These are phyloP conservation scores for Lactarius akahatsu DNA, from an alignment of 768 basidiomycete species.

Conservation along the genomic window DNA sequence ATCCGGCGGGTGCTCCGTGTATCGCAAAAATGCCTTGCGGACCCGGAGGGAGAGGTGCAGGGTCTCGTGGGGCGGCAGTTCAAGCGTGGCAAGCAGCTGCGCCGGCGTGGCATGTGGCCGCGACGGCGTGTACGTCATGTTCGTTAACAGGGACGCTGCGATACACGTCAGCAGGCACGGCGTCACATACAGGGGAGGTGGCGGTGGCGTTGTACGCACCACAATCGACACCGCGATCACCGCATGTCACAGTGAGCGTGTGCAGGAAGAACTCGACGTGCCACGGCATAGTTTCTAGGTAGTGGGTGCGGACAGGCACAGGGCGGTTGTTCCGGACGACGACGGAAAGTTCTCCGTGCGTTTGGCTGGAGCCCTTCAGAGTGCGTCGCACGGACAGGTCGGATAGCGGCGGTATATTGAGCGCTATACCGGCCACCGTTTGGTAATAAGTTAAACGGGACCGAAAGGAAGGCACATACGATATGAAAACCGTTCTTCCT, in stretches of 20 bases:
- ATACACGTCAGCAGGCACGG: slow-evolving; percentile 10
- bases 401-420: slow-evolving; percentile 43
- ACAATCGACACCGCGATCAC: slow-evolving; percentile 42
- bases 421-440: slow-evolving; percentile 35
- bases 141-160: slow-evolving; percentile 61
- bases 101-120: slow-evolving; percentile 72
- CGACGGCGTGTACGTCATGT: slow-evolving; percentile 66
- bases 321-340: slow-evolving; percentile 59
- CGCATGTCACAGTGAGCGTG: slow-evolving; percentile 56
- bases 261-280: slow-evolving; percentile 86
- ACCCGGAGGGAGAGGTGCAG: slow-evolving; percentile 70
- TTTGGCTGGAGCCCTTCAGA: slow-evolving; percentile 72
- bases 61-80: slow-evolving; percentile 65
- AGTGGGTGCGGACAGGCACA: slow-evolving; percentile 50
- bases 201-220: slow-evolving; percentile 39
- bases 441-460: not conserved
- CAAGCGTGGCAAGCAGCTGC: slow-evolving; percentile 68
- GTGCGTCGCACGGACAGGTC: slow-evolving; percentile 66
- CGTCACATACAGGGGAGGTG: not conserved
- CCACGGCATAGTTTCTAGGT: slow-evolving; percentile 94
- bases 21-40: slow-evolving; percentile 81
- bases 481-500: slow-evolving; percentile 52
- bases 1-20: slow-evolving; percentile 95
- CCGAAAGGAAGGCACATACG: slow-evolving; percentile 39
- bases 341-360: slow-evolving; percentile 68